These are phyloP conservation scores for Ascoidea rubescens DNA, from an alignment of 805 yeast genomes.

Conservation along the genomic window DNA sequence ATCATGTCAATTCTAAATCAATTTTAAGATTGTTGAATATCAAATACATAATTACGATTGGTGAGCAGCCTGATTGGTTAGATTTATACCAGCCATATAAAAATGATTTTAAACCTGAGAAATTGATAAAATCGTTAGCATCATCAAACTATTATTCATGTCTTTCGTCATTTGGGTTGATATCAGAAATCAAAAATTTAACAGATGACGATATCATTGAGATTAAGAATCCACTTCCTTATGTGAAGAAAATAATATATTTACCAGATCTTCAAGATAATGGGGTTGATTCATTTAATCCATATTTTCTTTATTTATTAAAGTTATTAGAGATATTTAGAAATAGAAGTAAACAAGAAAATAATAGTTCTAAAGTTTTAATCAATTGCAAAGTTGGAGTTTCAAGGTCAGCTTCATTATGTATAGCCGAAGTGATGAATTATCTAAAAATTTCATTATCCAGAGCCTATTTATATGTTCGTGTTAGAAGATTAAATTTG, in stretches of 20 bases:
- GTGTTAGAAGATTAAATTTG: constrained; percentile 81
- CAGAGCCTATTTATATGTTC: constrained; percentile 75
- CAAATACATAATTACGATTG: constrained; percentile 69
- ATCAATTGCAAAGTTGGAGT: constrained; percentile 96
- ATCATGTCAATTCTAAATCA: constrained; percentile 64
- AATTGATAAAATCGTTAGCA: neutral
- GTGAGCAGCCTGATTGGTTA: constrained; percentile 66
- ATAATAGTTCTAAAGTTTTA: constrained; percentile 34
- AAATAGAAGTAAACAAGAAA: constrained; percentile 39
- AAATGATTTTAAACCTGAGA: constrained; percentile 6
- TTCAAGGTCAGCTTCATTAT: constrained; percentile 87
- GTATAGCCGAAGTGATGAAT: constrained; percentile 91
- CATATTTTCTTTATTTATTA: constrained; percentile 24
- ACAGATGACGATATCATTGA: constrained; percentile 8
- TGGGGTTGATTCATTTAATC: constrained; percentile 56
- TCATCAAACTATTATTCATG: neutral
- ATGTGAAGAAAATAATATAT: constrained; percentile 23
- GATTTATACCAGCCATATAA: constrained; percentile 8
- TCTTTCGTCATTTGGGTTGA: neutral
- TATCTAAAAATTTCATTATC: constrained; percentile 56
- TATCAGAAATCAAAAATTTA: constrained; percentile 1
- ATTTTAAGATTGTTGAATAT: constrained; percentile 56
- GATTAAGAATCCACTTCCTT: constrained; percentile 9
- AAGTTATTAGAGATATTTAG: constrained; percentile 7
- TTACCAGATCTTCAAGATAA: constrained; percentile 78